Evolutionary conservation across 140 eudicot species (phyloP).

Genomic region (Senecio squalidus): DNA sequence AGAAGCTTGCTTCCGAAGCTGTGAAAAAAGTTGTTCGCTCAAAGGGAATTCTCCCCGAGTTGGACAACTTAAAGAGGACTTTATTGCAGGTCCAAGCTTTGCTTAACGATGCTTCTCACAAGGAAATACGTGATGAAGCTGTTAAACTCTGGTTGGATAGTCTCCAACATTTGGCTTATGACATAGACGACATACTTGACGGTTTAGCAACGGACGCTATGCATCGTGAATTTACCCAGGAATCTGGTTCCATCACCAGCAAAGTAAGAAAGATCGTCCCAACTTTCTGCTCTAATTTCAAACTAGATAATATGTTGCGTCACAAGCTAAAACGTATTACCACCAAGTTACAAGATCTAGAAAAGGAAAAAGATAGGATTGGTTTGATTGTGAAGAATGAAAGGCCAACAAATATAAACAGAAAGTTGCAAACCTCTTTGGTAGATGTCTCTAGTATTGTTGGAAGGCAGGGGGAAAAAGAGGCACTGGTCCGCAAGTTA

Average conservation of each 20-base stretch:
- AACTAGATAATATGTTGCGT: neutral
- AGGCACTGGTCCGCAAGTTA: conserved; percentile 12
- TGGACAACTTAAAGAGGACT: conserved; percentile 7
- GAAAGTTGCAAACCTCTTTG: neutral
- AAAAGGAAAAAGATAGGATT: neutral
- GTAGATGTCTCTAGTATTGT: conserved; percentile 11
- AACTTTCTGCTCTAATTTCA: neutral
- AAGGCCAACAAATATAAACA: neutral
- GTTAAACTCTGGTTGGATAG: conserved; percentile 32
- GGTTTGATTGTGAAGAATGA: conserved; percentile 1
- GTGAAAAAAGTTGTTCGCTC: conserved; percentile 20
- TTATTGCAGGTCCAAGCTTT: conserved; percentile 17
- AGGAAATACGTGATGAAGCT: conserved; percentile 20
- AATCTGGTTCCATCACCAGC: neutral
- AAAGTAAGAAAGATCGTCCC: conserved; percentile 12
- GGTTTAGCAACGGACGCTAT: conserved; percentile 28
- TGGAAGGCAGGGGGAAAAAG: conserved; percentile 33
- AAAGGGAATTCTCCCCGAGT: conserved; percentile 17
- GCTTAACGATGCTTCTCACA: conserved; percentile 48
- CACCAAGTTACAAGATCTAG: neutral
- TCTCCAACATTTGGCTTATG: conserved; percentile 36
- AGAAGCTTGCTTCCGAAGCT: conserved; percentile 26
- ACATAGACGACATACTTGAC: conserved; percentile 39
- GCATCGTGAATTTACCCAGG: conserved; percentile 6
- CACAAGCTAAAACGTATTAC: neutral